Base-by-base conservation (phyloP, 2,329 filamentous ascomycete genomes). In the Berkeleyomyces rouxiae region DNA sequence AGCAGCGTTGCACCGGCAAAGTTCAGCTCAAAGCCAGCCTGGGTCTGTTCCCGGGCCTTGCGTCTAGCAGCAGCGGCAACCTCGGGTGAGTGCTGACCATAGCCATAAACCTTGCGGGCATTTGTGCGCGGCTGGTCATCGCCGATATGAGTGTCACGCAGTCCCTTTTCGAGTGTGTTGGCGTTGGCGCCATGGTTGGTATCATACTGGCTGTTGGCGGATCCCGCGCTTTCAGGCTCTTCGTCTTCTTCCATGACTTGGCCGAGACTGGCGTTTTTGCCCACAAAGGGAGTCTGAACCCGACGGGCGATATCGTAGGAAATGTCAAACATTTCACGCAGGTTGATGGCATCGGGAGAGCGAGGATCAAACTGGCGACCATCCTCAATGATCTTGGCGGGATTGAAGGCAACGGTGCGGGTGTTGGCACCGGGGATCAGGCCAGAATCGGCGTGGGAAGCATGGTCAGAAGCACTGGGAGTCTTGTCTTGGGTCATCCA, bases 251-350 rank as follows among this genome's bases (percentile, higher is more conserved):
- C 86, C 61, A 89, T 84, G 66, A 95, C 81, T 5, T 82, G 82
- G 33, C 82, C 82, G 5, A 83, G 72, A 70, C 67, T 74, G 68
- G 91, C 81, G 70, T 95, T 88, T 73, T 95, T 95, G 67, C 90
- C 83, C 61, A 90, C 85, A 76, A 96, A 97, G 69, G 84, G 86
- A 73, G 97, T 93, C 72, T 99, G 93, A 74, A 97, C 93, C 73
- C 97, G 90, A 57, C 93, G 81, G 72, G 97, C 93, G 7, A 99
- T 93, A 7, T 93, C 92, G 70, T 99, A 99, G n/a, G 90, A 87
- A 58, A 99, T 92, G 70, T 99, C 93, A 68, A 99, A 99, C 2
- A 97, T 91, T 73, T 99, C 93, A 65, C 93, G 89, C 10, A 99
- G 78, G 71, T 97, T 97, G 74, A 99, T 86, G 2, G 90, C 91